These are phyloP conservation scores for Aureobasidium sp. DNA, from an alignment of 2,329 filamentous ascomycete species.

Conservation along the genomic window DNA sequence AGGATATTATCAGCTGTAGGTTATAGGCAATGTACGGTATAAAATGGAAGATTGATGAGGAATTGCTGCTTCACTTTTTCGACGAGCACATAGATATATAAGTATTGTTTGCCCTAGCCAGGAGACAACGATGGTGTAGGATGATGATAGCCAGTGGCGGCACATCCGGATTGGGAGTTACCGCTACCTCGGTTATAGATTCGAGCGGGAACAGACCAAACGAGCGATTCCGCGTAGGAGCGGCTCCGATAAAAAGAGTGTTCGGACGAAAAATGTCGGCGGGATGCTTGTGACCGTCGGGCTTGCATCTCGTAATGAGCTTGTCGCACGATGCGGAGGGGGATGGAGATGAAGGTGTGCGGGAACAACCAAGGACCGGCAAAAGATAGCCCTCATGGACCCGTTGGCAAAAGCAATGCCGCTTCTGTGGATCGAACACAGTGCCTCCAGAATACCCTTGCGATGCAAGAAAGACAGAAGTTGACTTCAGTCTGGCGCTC, in stretches of 20 bases:
- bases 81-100: neutral
- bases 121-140: neutral
- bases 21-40: neutral
- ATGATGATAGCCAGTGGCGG: neutral
- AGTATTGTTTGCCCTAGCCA: neutral
- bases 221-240: neutral
- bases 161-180: neutral
- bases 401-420: neutral
- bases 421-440: conserved; percentile 25
- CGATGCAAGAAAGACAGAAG: conserved; percentile 1
- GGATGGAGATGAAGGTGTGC: neutral
- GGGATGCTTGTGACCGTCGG: too few relatives aligned
- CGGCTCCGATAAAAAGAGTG: neutral
- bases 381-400: neutral
- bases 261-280: neutral
- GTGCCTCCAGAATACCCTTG: conserved; percentile 22
- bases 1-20: neutral
- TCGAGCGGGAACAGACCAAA: neutral
- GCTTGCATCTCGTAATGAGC: neutral
- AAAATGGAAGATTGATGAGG: neutral
- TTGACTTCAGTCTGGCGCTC: conserved; percentile 25
- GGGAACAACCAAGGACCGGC: neutral
- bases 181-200: neutral
- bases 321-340: neutral
- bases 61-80: neutral